Base-by-base conservation (phyloP, 305 asterid species). In the Rubia peregrina region DNA sequence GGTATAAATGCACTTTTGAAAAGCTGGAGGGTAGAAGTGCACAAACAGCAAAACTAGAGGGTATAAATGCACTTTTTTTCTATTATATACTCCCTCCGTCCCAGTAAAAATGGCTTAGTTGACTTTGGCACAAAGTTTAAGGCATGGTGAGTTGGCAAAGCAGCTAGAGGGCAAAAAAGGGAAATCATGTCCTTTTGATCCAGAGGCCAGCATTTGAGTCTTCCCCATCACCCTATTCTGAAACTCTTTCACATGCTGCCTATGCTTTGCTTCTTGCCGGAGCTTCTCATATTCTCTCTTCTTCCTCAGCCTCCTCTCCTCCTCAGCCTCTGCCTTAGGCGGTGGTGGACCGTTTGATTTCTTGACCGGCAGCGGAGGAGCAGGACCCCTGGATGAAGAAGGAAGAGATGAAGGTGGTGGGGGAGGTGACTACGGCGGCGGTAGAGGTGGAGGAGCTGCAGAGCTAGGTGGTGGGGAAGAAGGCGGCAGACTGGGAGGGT, bases 221-320 rank as follows among this genome's bases (percentile, higher is more conserved):
- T 88, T 94, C 77, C 86, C 94, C 70, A 90, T 87, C 74, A 87
- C 92, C 80, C 84, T 90, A 80, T 82, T 91, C 74, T 95, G 98
- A 1, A 94, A 83, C 74, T 95, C 99, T 77, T 83, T 87, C 60
- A 89, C 55, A 64, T 90, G 95, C 53, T 90, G 98, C 81, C 81
- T 90, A 71, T 83, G 82, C 77, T 88, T 94, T 80, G 87, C 99
- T 26, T 88, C 26, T 24, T 24, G 96, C 82, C 83, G 88, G 80
- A 80, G 88, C 78, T 85, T 91, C 77, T 95, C 98, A 19, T 80
- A 86, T 67, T 95, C 99, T 79, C 81, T 86, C 87, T 82, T 95
- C 84, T 91, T 95, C 74, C 97, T 82, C 81, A 82, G 51, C 83
- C 97, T 86, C 74, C 99, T 83, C 83, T 94, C 99, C 51, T 91